Conservation (phyloP, 805 yeast species). For the Citeromyces nyonsensis region DNA sequence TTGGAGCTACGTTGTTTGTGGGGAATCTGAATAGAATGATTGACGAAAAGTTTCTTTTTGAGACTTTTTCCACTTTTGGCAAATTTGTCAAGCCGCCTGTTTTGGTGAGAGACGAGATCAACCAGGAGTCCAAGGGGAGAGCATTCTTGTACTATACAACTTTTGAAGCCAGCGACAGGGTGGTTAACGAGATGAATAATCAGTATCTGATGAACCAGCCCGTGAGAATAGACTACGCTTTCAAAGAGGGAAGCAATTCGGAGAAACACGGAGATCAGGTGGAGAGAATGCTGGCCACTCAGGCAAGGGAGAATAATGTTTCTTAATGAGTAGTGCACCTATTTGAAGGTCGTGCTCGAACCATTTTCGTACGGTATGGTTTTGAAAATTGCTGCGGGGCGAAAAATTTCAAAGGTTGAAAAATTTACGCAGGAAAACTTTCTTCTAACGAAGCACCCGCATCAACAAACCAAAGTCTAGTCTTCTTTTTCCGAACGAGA, state of each 20-base stretch:
- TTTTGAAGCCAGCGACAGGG: conserved; percentile 58
- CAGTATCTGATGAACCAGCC: conserved; percentile 53
- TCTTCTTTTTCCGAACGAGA: too few relatives aligned
- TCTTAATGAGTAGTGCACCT: too few relatives aligned
- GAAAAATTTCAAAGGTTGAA: too few relatives aligned
- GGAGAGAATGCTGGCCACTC: conserved; percentile 57
- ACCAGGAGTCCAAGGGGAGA: conserved; percentile 38
- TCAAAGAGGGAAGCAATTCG: conserved; percentile 36
- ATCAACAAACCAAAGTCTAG: too few relatives aligned
- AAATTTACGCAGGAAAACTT: too few relatives aligned
- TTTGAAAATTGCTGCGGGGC: too few relatives aligned
- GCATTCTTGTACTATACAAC: conserved; percentile 53
- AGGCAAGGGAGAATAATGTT: conserved; percentile 30
- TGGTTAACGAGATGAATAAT: conserved; percentile 53
- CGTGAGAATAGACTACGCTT: conserved; percentile 53
- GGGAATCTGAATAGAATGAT: conserved; percentile 55
- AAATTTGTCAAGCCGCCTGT: conserved; percentile 30
- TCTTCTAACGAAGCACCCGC: too few relatives aligned
- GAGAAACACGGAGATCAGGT: conserved; percentile 66
- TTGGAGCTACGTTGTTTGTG: conserved; percentile 36
- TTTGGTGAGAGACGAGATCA: conserved; percentile 28
- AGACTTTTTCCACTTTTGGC: conserved; percentile 61
- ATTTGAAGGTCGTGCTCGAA: too few relatives aligned
- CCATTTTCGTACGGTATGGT: too few relatives aligned
- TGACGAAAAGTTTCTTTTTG: conserved; percentile 38